Evolutionary conservation across 2,329 filamentous ascomycete species (phyloP).

Genomic region (Tolypocladium album): DNA sequence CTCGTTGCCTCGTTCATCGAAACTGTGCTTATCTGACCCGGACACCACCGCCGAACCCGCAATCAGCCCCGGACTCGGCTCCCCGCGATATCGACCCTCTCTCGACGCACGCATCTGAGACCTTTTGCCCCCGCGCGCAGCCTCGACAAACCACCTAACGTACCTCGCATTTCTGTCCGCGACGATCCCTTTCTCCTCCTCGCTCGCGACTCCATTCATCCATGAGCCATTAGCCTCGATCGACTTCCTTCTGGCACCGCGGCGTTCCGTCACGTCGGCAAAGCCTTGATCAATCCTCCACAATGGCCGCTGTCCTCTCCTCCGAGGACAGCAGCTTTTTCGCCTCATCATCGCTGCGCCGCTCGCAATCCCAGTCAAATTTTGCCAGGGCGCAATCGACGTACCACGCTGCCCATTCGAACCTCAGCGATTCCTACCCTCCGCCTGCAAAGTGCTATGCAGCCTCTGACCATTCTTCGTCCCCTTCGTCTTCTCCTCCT

Average conservation of each 20-base stretch:
- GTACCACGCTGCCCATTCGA: constrained; percentile 35
- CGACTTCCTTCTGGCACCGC: background rate
- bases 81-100: background rate
- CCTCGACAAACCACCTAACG: background rate
- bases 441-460: constrained; percentile 30
- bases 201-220: background rate
- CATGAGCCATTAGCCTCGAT: constrained; percentile 1
- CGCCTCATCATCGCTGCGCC: constrained; percentile 39
- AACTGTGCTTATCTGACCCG: background rate
- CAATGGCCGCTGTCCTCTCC: constrained; percentile 45
- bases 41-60: background rate
- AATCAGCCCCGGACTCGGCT: background rate
- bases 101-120: background rate
- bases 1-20: background rate
- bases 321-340: constrained; percentile 50
- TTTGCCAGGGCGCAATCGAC: constrained; percentile 33
- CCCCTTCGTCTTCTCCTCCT: constrained; percentile 44
- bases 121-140: background rate
- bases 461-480: constrained; percentile 40
- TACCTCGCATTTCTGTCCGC: background rate
- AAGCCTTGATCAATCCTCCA: constrained; percentile 5
- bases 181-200: background rate
- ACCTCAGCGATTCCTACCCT: constrained; percentile 35
- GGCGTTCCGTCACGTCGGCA: constrained; percentile 3
- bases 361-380: constrained; percentile 50